Evolutionary conservation across 169 alveolate genomes (phyloP).

Genomic region (Plasmodium sp.): DNA sequence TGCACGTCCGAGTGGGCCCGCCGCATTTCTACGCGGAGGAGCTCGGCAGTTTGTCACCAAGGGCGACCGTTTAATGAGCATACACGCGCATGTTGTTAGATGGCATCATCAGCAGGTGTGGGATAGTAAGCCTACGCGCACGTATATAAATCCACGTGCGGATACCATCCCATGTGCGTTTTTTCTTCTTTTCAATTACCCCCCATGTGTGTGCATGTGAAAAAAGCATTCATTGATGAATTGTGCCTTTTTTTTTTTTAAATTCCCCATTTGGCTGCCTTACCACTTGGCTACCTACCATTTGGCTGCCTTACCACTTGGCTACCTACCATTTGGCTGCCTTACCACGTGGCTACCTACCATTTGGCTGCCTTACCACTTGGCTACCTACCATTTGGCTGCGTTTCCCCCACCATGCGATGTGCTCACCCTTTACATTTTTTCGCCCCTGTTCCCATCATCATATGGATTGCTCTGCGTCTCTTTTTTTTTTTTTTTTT

Average conservation of each 20-base stretch:
- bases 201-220: neutral
- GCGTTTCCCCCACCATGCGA: neutral
- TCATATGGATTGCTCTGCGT: neutral
- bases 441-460: neutral
- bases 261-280: neutral
- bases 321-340: neutral
- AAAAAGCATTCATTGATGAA: neutral
- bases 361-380: neutral
- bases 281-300: neutral
- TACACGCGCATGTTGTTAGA: neutral
- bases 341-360: neutral
- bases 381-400: neutral
- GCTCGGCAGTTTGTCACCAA: neutral
- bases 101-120: neutral
- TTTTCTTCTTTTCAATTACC: neutral
- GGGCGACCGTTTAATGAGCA: neutral
- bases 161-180: neutral
- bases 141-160: neutral
- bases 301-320: neutral
- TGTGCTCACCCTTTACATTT: neutral
- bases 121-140: neutral
- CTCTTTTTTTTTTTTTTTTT: neutral
- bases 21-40: neutral
- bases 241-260: neutral
- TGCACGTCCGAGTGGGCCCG: neutral